A percentile compares a stretch with the other conserved stretches of the same genome.
Evolutionary conservation across 139 green algal species (phyloP).

Genomic region (Auxenochlorella pyrenoidosa): DNA sequence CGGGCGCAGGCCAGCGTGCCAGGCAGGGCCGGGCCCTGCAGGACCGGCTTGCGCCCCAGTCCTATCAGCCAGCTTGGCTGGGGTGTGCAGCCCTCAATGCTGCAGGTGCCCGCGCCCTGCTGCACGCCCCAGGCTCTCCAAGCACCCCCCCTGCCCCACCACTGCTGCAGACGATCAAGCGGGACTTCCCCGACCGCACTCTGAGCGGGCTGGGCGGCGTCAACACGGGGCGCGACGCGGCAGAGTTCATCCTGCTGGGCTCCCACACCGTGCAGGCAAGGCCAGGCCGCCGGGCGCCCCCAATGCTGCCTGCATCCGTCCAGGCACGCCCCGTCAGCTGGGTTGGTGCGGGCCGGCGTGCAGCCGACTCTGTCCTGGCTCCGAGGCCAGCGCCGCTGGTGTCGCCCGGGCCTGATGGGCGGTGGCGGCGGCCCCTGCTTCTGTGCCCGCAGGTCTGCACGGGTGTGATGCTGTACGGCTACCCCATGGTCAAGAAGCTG

Average conservation of each 20-base stretch:
- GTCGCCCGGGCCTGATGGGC: neutral
- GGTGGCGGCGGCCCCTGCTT: neutral
- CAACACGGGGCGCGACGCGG: slow-evolving; percentile 91
- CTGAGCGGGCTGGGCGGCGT: slow-evolving; percentile 93
- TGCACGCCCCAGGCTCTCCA: too few relatives aligned
- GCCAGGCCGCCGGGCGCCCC: neutral
- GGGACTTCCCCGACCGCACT: slow-evolving; percentile 65
- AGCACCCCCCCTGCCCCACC: neutral
- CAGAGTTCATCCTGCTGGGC: slow-evolving; percentile 97
- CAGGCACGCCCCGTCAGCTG: neutral
- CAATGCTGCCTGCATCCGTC: neutral
- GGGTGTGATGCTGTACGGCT: slow-evolving; percentile 98
- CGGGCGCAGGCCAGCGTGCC: too few relatives aligned
- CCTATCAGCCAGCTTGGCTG: too few relatives aligned
- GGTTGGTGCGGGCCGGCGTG: too few relatives aligned
- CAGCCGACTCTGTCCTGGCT: too few relatives aligned
- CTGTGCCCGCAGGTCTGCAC: slow-evolving; percentile 91
- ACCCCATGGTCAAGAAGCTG: slow-evolving; percentile 91
- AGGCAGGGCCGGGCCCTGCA: too few relatives aligned
- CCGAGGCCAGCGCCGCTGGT: too few relatives aligned
- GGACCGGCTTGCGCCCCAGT: too few relatives aligned
- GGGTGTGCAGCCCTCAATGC: too few relatives aligned
- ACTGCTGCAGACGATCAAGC: slow-evolving; percentile 72
- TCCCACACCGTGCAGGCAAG: slow-evolving; percentile 93
- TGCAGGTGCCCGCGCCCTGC: too few relatives aligned